Base-by-base conservation (phyloP, 2,329 filamentous ascomycete genomes). In the Ascochyta fabae region DNA sequence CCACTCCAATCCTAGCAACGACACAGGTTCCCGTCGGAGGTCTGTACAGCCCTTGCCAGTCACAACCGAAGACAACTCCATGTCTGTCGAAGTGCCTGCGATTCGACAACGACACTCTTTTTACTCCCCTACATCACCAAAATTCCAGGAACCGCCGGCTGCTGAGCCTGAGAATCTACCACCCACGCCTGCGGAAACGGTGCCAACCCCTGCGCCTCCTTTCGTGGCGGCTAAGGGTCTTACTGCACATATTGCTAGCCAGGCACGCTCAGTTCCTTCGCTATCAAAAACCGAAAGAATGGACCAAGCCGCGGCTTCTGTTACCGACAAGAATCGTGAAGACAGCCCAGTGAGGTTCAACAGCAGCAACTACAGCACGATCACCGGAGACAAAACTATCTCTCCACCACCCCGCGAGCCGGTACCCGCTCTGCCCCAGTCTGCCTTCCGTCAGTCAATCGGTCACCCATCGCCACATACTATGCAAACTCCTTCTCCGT, bases 11-110 rank as follows among this genome's bases (percentile, higher is more conserved):
- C 74, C 73, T 8, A 71, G 56, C 45, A 68, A 61, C 29, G 51
- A 62, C 26, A 64, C 60, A 31, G 61, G 68, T 15, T 71, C 63
- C 51, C 69, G 74, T 16, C 67, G 75, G 35, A 66, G 75, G 59
- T 77, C 75, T 29, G 75, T 76, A 68, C 73, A 75, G 35, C 71
- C 71, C 35, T 58, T 76, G 15, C 73, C 73, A 2, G 65, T 71
- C 43, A 75, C 73, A 12, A 66, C 72, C 56, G 73, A 75, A 51
- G 60, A 75, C 49, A 62, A 56, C 29, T 61, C 61, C n/a, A 54
- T 68, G 53, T 62, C 69, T 34, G 59, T 61, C 22, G 48, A 53
- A 7, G 52, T 52, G 3, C 53, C 60, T 24, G 27, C 53, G 6
- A 59, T 59, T 6, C 60, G 60, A 26, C 68, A 73, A 27, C 66